Evolutionary conservation across 139 green algal species (phyloP).

Genomic region (Micromonas commoda): DNA sequence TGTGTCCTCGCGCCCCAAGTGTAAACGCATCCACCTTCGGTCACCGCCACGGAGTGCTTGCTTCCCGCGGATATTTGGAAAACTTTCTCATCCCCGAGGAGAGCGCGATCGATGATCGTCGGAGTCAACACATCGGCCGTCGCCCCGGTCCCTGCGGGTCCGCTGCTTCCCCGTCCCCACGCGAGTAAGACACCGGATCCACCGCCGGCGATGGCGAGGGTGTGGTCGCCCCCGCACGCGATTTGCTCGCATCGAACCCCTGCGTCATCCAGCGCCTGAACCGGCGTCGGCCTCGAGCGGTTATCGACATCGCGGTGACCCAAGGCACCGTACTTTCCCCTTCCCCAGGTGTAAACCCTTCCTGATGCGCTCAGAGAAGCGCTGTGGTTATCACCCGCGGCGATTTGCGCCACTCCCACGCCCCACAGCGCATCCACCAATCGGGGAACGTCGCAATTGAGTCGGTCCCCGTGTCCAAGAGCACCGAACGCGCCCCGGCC

Average conservation of each 20-base stretch:
- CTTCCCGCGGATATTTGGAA: background rate
- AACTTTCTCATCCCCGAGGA: background rate
- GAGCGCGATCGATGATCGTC: background rate
- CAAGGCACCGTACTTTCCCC: constrained; percentile 63
- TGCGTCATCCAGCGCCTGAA: too few relatives aligned
- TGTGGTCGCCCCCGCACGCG: constrained; percentile 4
- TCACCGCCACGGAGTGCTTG: background rate
- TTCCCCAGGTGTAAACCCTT: constrained; percentile 63
- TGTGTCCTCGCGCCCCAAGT: constrained; percentile 15
- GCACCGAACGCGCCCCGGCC: constrained; percentile 55
- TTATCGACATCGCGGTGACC: constrained; percentile 30
- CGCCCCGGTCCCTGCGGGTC: too few relatives aligned
- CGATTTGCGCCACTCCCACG: constrained; percentile 49
- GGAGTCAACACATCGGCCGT: background rate
- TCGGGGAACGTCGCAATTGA: constrained; percentile 28
- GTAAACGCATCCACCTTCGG: background rate
- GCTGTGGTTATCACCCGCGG: constrained; percentile 64
- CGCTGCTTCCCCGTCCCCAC: background rate
- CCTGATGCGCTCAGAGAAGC: constrained; percentile 53
- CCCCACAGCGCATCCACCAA: constrained; percentile 47
- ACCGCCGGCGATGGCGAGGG: background rate
- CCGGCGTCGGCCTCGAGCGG: background rate
- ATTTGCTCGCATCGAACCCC: background rate
- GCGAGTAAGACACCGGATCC: background rate
- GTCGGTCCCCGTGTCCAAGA: constrained; percentile 42